Conservation (phyloP, 192 early-diverging fungal species). For the Linnemannia exigua region DNA sequence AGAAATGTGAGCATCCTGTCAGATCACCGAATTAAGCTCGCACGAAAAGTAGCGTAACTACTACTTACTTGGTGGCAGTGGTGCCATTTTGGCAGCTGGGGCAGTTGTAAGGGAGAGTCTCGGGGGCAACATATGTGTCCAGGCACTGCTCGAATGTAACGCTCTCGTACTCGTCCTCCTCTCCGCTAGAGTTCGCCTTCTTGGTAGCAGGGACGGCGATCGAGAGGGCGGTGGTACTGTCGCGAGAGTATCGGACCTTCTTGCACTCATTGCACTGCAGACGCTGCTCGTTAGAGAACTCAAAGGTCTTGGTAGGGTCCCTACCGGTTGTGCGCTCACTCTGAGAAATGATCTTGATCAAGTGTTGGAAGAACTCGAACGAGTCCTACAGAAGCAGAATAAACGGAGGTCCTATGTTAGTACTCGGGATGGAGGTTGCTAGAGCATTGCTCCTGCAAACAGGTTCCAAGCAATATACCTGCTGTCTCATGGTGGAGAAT, state of each 20-base stretch:
- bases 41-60: neutral
- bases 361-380: conserved; percentile 91
- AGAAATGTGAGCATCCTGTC: neutral
- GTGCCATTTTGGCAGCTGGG: conserved; percentile 73
- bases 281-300: conserved; percentile 86
- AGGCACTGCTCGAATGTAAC: conserved; percentile 79
- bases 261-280: conserved; percentile 90
- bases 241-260: conserved; percentile 81
- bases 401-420: too few species aligned
- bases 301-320: conserved; percentile 86
- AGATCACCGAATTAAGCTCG: neutral
- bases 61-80: conserved; percentile 67
- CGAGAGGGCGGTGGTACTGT: conserved; percentile 66
- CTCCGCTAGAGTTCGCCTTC: conserved; percentile 27
- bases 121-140: conserved; percentile 66
- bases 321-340: conserved; percentile 76
- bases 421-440: too few species aligned
- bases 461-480: conserved; percentile 57
- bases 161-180: conserved; percentile 62
- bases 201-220: conserved; percentile 81
- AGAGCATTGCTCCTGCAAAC: neutral
- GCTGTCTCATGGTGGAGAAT: conserved; percentile 98
- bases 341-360: conserved; percentile 81
- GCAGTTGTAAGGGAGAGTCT: conserved; percentile 74
- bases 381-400: conserved; percentile 79